Base-by-base conservation (phyloP, 2,329 filamentous ascomycete genomes). In the Botrytis cinerea region DNA sequence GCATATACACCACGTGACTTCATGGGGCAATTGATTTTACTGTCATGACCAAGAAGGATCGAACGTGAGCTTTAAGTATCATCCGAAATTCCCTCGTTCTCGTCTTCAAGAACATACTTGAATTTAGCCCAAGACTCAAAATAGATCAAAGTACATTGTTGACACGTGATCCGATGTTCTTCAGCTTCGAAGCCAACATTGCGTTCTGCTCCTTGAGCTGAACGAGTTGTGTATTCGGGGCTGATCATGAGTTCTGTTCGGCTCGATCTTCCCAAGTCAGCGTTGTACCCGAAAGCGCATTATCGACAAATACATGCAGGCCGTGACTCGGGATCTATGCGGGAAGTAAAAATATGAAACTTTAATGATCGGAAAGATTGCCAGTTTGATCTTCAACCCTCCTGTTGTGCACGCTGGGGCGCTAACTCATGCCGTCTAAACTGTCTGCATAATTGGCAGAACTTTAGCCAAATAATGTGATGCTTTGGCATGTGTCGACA, bases 401-500 rank as follows among this genome's bases (percentile, higher is more conserved):
- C 35, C 64, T 68, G 46, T 28, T 54, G 38, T 68, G 35, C 54
- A 32, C 38, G 25, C 35, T 25, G 46, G 54, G 35, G 48, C 25
- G 66, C 40, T 68, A 14, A 32, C 48, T 43, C 48, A 57, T 69
- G 66, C 66, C 66, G 25, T 54, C 35, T 43, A 12, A 57, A 10
- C 18, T 10, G 5, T 32, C 48, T 43, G 40, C n/a, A 14, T 32
- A 43, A 69, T 45, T 69, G 66, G 66, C 66, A 57, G n/a, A 32
- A 57, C 25, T 69, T 57, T 45, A 57, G 66, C 66, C 66, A 66
- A 66, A 66, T 35, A 38, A 66, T 57, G 35, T 59, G 48, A 38
- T 68, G 66, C 22, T 57, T 69, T 57, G 66, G 38, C 35, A 51
- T 68, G n/a, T 51, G 46, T 67, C 40, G 46, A 67, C 46, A 67